Evolutionary conservation across 2,329 filamentous ascomycete species (phyloP).

Genomic region (Scedosporium apiospermum): DNA sequence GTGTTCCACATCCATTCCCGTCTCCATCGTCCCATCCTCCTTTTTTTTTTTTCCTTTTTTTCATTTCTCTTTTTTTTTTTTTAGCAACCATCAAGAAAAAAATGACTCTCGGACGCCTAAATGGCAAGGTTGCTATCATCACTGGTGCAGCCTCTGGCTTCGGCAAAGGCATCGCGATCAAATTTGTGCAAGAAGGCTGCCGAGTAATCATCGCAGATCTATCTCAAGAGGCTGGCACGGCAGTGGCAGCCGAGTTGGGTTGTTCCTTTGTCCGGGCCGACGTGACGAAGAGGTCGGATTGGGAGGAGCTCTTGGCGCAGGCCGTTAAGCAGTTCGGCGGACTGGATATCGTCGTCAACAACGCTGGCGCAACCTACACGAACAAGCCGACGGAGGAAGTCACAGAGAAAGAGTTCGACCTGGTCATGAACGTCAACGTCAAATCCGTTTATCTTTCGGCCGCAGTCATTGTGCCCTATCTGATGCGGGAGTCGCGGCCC

Average conservation of each 20-base stretch:
- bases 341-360: slow-evolving; percentile 52
- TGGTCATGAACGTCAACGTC: slow-evolving; percentile 59
- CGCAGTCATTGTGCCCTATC: slow-evolving; percentile 49
- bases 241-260: slow-evolving; percentile 34
- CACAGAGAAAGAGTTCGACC: slow-evolving; percentile 56
- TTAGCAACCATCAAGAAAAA: too few species aligned
- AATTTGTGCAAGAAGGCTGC: slow-evolving; percentile 50
- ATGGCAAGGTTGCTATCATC: slow-evolving; percentile 32
- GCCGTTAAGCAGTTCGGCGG: slow-evolving; percentile 36
- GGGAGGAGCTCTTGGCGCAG: slow-evolving; percentile 37
- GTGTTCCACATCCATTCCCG: too few species aligned
- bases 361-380: slow-evolving; percentile 47
- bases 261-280: slow-evolving; percentile 34
- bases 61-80: too few species aligned
- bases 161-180: slow-evolving; percentile 49
- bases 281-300: slow-evolving; percentile 42
- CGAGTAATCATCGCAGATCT: slow-evolving; percentile 55
- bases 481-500: slow-evolving; percentile 45
- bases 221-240: slow-evolving; percentile 39
- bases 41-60: too few species aligned
- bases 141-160: slow-evolving; percentile 54
- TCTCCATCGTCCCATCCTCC: too few species aligned
- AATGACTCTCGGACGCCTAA: slow-evolving; percentile 19
- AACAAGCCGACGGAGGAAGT: slow-evolving; percentile 57
- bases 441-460: slow-evolving; percentile 55